Base-by-base conservation (phyloP, 23 red algal species). In the Gracilaria gracilis region DNA sequence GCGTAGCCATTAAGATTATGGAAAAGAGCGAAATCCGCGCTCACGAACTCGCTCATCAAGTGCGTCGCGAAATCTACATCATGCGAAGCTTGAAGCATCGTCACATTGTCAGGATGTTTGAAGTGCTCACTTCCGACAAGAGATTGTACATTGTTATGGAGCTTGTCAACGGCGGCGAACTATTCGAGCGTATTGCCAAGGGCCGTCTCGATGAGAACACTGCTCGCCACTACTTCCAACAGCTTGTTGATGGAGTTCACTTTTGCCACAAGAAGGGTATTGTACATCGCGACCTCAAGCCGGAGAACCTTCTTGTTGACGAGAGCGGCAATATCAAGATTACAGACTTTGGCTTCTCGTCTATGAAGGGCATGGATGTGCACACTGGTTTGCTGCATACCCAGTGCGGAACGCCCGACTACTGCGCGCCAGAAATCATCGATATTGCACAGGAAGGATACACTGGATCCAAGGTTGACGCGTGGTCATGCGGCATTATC, bases 261-360 rank as follows among this genome's bases (percentile, higher is more conserved):
- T 95, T 90, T 91, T 95, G 93, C 81, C 95, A 98, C 34, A 80
- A 87, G 79, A 53, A 88, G 53, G 84, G 92, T 16, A 89, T 98
- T 32, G 86, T 82, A 51, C 97, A 98, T 86, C 93, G 93, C 47
- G 97, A 98, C 86, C 82, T 98, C 39, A 98, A 98, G 77, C 94
- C 94, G 25, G 97, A 93, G 38, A 98, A 98, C 69, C 75, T 98
- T 46, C 75, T 98, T 42, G 61, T 95, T 21, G 91, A 87, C 76
- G 92, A 95, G 82, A 82, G 89, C 27, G 97, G 97, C 31, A 89
- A 94, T 66, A 86, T 98, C 38, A 90, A 91, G 66, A 98, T 98
- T 65, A 93, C 91, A 12, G 97, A 98, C 46, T 98, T 98, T 86
- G 97, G 97, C 28, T 95, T 98, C 58, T 91, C 86, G 16, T 89